Base-by-base conservation (phyloP, 495 filamentous ascomycete genomes). In the Cercophora sp. region DNA sequence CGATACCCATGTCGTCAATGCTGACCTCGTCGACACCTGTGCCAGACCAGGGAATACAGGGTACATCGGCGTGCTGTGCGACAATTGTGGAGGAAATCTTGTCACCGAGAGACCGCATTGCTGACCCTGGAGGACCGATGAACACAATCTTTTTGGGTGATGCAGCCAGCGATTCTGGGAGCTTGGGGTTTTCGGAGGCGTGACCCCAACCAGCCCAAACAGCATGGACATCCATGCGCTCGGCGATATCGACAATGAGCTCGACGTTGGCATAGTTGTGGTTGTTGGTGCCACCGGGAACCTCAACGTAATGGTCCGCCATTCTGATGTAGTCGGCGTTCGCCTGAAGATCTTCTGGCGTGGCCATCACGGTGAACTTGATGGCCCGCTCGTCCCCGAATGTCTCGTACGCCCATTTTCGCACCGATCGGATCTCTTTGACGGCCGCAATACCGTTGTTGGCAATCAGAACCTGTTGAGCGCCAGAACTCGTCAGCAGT, bases 241-340 rank as follows among this genome's bases (percentile, higher is more conserved):
- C 93, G n/a, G 93, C 93, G 66, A 99, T 82, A 77, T 99, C 93
- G 52, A 99, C 93, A 69, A 99, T 97, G 61, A 99, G 78, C 76
- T 99, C 93, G 40, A 99, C 93, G 73, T 99, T 99, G 67, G 93
- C 93, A 69, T 99, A 99, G 74, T 99, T 99, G 83, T 99, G 96
- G 79, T 99, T 99, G 75, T 99, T 99, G 39, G 94, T 99, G 62
- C 93, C 93, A 60, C 93, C 93, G n/a, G 93, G 93, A 42, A 94
- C 90, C 76, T 99, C 93, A 54, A 97, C 93, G 67, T 99, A 99
- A 79, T 96, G 88, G 69, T 99, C 93, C 1, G 93, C 93, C 94
- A 99, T 96, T 59, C 93, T 82, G 67, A 99, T 99, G 70, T 99
- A 99, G 73, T 99, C 93, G 44, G 93, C 94, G 70, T 99, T 99